Evolutionary conservation across 208 protist genomes (phyloP).

Genomic region (Leptomonas seymouri): DNA sequence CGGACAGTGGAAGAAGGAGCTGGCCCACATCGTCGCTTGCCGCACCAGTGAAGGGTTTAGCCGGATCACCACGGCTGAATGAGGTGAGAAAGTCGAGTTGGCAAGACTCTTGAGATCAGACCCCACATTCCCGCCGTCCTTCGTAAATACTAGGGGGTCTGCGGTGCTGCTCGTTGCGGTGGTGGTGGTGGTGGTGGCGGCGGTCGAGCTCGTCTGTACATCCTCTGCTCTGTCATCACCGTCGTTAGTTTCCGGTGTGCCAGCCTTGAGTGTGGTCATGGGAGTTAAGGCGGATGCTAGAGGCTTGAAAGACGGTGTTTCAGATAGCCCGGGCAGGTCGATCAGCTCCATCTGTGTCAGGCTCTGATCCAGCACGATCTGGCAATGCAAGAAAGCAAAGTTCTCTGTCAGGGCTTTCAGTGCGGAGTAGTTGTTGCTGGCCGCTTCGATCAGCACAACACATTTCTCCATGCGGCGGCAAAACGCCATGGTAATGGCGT

Average conservation of each 20-base stretch:
- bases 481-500: conserved; percentile 52
- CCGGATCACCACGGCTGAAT: conserved; percentile 39
- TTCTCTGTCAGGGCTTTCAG: conserved; percentile 87
- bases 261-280: conserved; percentile 11
- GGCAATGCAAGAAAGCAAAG: conserved; percentile 82
- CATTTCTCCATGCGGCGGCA: conserved; percentile 50
- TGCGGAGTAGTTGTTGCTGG: conserved; percentile 81
- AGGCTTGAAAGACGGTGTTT: conserved; percentile 27
- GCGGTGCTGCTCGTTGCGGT: background rate
- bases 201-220: background rate
- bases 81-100: conserved; percentile 11
- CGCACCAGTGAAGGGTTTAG: conserved; percentile 46
- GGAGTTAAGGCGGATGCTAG: conserved; percentile 20
- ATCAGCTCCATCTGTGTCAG: conserved; percentile 45
- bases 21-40: conserved; percentile 72
- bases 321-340: conserved; percentile 38
- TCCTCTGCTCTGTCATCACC: background rate
- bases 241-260: background rate
- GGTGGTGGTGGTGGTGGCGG: background rate
- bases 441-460: conserved; percentile 44
- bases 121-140: conserved; percentile 10
- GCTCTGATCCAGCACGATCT: conserved; percentile 54
- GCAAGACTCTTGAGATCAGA: background rate
- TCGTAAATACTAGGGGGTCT: background rate
- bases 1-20: conserved; percentile 68